Conservation (phyloP, 2,329 filamentous ascomycete genomes). For the Cadophora malorum region DNA sequence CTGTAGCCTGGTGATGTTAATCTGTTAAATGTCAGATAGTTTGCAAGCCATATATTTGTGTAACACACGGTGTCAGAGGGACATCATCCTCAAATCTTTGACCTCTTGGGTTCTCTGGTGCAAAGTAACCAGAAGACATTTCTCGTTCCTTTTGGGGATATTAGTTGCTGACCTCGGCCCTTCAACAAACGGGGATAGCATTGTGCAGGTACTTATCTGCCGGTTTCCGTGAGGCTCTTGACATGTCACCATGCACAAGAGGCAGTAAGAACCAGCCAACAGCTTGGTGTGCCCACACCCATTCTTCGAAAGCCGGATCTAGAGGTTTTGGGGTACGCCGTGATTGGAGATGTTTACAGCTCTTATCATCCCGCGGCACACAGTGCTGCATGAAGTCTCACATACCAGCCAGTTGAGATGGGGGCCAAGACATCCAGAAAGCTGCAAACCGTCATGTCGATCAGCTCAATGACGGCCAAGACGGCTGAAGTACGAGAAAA, state of each 20-base stretch:
- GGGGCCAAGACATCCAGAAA: conserved; percentile 10
- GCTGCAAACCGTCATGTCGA: neutral
- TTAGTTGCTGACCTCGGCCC: too few species aligned
- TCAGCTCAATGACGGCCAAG: conserved; percentile 6
- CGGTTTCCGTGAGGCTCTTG: conserved; percentile 2
- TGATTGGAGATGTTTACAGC: conserved; percentile 9
- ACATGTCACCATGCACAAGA: conserved; percentile 11
- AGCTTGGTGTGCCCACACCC: conserved; percentile 4
- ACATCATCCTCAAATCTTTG: conserved; percentile 6
- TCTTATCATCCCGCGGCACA: conserved; percentile 13
- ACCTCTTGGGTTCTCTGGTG: neutral
- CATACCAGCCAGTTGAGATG: neutral
- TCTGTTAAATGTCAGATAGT: neutral
- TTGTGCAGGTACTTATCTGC: conserved; percentile 10
- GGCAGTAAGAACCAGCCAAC: neutral
- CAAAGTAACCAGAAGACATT: conserved; percentile 1
- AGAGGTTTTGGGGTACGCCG: neutral
- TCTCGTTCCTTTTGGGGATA: neutral
- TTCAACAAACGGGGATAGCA: neutral
- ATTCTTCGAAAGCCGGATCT: neutral
- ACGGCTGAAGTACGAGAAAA: neutral
- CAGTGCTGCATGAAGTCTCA: conserved; percentile 1
- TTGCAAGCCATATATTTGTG: too few species aligned
- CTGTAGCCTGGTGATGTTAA: conserved; percentile 1
- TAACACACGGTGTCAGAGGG: conserved; percentile 2